Evolutionary conservation across 176 grass and related monocot genomes (phyloP), one percentile per base, ranked within the genome.

Genomic region (Thinopyrum elongatum): DNA sequence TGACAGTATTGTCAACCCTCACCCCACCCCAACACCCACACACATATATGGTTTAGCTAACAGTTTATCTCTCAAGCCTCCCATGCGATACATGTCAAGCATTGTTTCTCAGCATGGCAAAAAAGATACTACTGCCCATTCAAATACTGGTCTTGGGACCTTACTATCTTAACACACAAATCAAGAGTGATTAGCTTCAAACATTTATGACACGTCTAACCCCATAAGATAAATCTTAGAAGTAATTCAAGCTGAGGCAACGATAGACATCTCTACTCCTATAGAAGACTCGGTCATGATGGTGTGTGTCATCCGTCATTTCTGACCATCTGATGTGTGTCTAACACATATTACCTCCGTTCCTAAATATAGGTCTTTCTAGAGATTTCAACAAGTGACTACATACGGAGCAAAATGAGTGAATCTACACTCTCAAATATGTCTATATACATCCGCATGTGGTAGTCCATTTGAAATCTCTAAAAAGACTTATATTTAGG

Each of bases 161-260:
- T 53, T 55, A 82, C n/a, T 44, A 87, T 82, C 3, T 29, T 65
- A 82, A 11, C 21, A 31, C 44, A 59, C 17, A 29, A 80, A 44
- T 25, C 17, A 66, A 44, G 11, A 21, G 49, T 70, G 14, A 57
- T 44, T 39, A 61, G 46, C 39, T 34, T 76, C 16, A 4, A 88
- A 82, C 41, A 57, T 69, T 67, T 46, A 47, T 51, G 47, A 17
- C 62, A 70, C 3, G 15, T 65, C 73, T 30, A 47, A 63, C 33
- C 47, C 71, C 66, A 66, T 80, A 39, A 64, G 11, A 31, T 79
- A 76, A 51, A 53, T 53, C 7, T 33, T 57, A 12, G 17, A 80
- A 15, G 41, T 85, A 34, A 59, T 59, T 65, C 12, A 5, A 60
- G 44, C 3, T 6, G 14, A 85, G 13, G 21, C 33, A 12, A 67